A percentile compares a stretch with the other conserved stretches of the same genome.
Evolutionary conservation across 2,329 filamentous ascomycete genomes (phyloP).

Genomic region (Sarocladium kiliense): DNA sequence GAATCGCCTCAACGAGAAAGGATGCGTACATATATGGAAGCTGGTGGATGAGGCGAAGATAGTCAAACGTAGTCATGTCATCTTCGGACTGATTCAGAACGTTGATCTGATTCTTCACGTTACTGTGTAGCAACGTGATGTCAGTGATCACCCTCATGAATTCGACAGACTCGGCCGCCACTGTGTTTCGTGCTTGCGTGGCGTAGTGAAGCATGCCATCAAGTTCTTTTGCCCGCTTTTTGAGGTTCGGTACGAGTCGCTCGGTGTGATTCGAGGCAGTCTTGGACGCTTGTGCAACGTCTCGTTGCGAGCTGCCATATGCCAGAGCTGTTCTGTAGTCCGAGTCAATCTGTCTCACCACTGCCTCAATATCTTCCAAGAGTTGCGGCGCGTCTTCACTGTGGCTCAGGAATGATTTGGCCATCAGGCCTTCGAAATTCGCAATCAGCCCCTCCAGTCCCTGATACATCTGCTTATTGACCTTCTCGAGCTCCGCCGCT

Average conservation of each 20-base stretch:
- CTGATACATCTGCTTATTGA: constrained; percentile 53
- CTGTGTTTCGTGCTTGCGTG: constrained; percentile 61
- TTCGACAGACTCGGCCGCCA: constrained; percentile 59
- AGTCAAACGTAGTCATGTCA: constrained; percentile 73
- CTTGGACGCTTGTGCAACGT: constrained; percentile 57
- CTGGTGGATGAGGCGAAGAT: constrained; percentile 73
- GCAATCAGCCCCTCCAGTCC: constrained; percentile 58
- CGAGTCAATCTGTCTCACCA: constrained; percentile 79
- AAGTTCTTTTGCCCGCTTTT: constrained; percentile 54
- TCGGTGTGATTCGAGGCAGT: constrained; percentile 60
- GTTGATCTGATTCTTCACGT: constrained; percentile 67
- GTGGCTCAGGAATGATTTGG: constrained; percentile 50
- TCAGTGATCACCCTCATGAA: constrained; percentile 80
- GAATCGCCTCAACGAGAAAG: constrained; percentile 78
- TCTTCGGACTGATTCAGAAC: constrained; percentile 68
- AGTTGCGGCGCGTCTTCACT: constrained; percentile 62
- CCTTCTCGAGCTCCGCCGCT: constrained; percentile 55
- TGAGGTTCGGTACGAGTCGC: constrained; percentile 53
- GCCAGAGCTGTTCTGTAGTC: constrained; percentile 76
- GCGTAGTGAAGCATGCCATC: constrained; percentile 53
- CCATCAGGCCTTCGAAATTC: constrained; percentile 56
- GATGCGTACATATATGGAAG: constrained; percentile 88
- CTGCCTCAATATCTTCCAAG: constrained; percentile 77
- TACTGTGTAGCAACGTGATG: constrained; percentile 70
- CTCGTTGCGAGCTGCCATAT: constrained; percentile 58